Percentiles rank a stretch among this genome's conserved stretches.
Evolutionary conservation across 805 yeast species (phyloP).

Genomic region (Saturnispora saitoi): DNA sequence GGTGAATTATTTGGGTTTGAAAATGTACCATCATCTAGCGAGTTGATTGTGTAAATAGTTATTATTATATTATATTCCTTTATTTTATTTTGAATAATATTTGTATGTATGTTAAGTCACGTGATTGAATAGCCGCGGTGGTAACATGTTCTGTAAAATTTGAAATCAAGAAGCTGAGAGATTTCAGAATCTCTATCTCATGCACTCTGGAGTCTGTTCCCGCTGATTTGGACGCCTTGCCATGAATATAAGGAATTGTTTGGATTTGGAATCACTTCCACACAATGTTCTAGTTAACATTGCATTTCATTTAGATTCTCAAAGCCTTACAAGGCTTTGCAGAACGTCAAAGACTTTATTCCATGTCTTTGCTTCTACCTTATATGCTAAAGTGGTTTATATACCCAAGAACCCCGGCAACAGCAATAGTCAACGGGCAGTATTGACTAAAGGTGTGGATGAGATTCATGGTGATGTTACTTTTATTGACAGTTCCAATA

Average conservation of each 20-base stretch:
- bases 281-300: not conserved
- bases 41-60: slow-evolving; percentile 16
- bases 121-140: not conserved
- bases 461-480: slow-evolving; percentile 1
- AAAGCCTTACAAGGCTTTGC: not conserved
- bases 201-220: not conserved
- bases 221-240: not conserved
- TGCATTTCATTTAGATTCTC: not conserved
- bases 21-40: slow-evolving; percentile 22
- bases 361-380: slow-evolving; percentile 8
- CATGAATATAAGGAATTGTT: not conserved
- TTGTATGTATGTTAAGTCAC: not conserved
- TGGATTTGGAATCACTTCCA: not conserved
- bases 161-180: not conserved
- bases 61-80: not conserved
- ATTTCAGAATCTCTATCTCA: not conserved
- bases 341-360: not conserved
- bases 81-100: not conserved
- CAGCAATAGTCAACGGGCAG: not conserved
- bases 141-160: not conserved
- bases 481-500: slow-evolving; percentile 4
- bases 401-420: not conserved
- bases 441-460: not conserved
- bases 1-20: slow-evolving; percentile 38
- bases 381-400: slow-evolving; percentile 13